Base-by-base conservation (phyloP, 129 eudicot genomes). In the Oenanthe sinensis region DNA sequence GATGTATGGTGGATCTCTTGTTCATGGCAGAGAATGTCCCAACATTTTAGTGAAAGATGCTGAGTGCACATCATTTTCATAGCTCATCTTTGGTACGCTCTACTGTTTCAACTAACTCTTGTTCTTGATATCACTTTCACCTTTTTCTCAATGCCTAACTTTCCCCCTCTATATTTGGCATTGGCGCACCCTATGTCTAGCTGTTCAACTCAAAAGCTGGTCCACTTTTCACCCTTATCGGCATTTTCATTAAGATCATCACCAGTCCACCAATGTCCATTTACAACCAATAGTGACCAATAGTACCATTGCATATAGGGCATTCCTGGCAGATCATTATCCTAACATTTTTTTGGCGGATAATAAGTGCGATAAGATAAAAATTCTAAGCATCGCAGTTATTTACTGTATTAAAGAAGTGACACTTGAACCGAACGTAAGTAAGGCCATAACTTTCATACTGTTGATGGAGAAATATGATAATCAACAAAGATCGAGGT, bases 1-100 rank as follows among this genome's bases (percentile, higher is more conserved):
- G 10, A 9, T 15, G 55, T 9, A 19, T 55, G 65, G 0, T 58
- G 65, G 65, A 58, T 22, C 2, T 55, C 4, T 7, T 55, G 28
- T 55, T 58, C 30, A 60, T n/a, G 68, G 68, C 68, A 60, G 68
- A 60, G 68, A 60, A 60, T 60, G 68, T 60, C 33, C 36, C 16
- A 24, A 60, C 68, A 33, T 60, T 60, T n/a, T 60, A 60, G 68
- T 2, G 68, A 60, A 60, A 15, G 9, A 60, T 9, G 6, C 3
- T 60, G 9, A 60, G 68, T 60, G 68, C 68, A 60, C 68, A 60
- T 60, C 68, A 24, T 60, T 60, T 60, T 60, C 68, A 60, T 30
- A 24, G 15, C n/a, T 58, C 30, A n/a, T 58, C 67, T 58, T 2
- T 58, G 67, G 30, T 58, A 55, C 13, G 65, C 65, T 58, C 33